Conservation (phyloP, 2,329 filamentous ascomycete genomes). For the Hortaea werneckii region DNA sequence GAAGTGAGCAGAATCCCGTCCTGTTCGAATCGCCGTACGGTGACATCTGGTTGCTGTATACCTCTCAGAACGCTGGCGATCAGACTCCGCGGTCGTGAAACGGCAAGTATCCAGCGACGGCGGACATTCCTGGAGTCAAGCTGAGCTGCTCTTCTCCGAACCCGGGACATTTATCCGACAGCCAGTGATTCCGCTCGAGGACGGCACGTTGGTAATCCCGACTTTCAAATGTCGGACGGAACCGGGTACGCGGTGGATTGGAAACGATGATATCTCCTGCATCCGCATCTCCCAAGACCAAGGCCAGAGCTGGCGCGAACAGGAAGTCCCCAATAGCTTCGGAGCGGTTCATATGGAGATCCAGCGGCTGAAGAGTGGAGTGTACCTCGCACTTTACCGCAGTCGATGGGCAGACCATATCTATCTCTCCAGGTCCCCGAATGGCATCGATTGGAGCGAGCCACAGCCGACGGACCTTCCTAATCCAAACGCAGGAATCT, state of each 20-base stretch:
- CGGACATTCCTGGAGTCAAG: conserved; percentile 4
- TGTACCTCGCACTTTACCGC: neutral
- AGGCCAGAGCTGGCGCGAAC: conserved; percentile 8
- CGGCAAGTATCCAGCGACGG: conserved; percentile 5
- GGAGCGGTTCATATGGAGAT: conserved; percentile 11
- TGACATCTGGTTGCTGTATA: conserved; percentile 9
- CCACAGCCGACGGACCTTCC: conserved; percentile 4
- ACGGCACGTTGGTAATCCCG: conserved; percentile 8
- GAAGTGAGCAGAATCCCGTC: conserved; percentile 11
- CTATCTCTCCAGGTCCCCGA: conserved; percentile 4
- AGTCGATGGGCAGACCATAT: conserved; percentile 2
- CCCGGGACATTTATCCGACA: conserved; percentile 10
- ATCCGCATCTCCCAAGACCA: conserved; percentile 8
- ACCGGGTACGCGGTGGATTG: conserved; percentile 8
- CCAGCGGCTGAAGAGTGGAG: conserved; percentile 3
- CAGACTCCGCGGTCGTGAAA: conserved; percentile 11
- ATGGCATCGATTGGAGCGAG: conserved; percentile 9
- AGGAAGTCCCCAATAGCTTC: conserved; percentile 8
- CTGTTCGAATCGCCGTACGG: conserved; percentile 8
- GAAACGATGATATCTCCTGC: conserved; percentile 11
- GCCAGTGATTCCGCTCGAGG: conserved; percentile 7
- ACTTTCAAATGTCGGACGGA: conserved; percentile 10
- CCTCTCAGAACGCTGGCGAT: conserved; percentile 9
- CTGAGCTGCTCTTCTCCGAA: conserved; percentile 6
- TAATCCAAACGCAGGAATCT: conserved; percentile 10